phyloP scores from a whole-genome alignment of 2,329 filamentous ascomycete genomes.

The Cladosporium oxysporum region DNA sequence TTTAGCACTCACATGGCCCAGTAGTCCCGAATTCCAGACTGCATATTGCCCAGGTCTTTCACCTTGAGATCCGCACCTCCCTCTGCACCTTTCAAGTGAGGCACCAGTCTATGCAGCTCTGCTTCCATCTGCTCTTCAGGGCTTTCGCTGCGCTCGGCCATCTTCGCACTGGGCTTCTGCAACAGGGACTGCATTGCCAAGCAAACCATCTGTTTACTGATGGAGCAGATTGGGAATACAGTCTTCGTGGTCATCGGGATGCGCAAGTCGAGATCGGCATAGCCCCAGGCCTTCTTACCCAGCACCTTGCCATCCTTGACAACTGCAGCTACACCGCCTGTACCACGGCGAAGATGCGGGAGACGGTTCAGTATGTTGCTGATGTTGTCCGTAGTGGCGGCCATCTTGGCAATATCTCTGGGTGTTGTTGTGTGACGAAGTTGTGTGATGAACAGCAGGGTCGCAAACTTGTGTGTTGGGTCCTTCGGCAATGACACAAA shows the following conservation, averaged over 20 bases:
- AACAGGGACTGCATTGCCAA: slow-evolving; percentile 41
- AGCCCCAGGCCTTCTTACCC: slow-evolving; percentile 46
- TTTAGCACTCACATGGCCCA: slow-evolving; percentile 12
- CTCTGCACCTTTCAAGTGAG: slow-evolving; percentile 27
- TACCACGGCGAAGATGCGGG: slow-evolving; percentile 36
- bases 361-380: slow-evolving; percentile 19
- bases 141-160: slow-evolving; percentile 26
- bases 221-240: slow-evolving; percentile 50
- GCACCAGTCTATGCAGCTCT: slow-evolving; percentile 37
- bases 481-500: not conserved
- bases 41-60: slow-evolving; percentile 42
- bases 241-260: slow-evolving; percentile 42
- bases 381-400: slow-evolving; percentile 8
- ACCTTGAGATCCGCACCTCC: slow-evolving; percentile 37
- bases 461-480: not conserved
- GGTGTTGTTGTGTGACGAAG: not conserved
- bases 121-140: slow-evolving; percentile 27
- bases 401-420: not conserved
- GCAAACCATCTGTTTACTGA: slow-evolving; percentile 50
- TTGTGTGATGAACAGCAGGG: too few species aligned
- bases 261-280: slow-evolving; percentile 44
- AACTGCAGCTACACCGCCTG: slow-evolving; percentile 47
- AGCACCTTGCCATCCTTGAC: slow-evolving; percentile 46
- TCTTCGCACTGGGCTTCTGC: slow-evolving; percentile 35
- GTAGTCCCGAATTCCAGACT: slow-evolving; percentile 12